These are phyloP conservation scores for Cutaneotrichosporon cutaneum DNA, from an alignment of 1,284 basidiomycete genomes.

Conservation along the genomic window DNA sequence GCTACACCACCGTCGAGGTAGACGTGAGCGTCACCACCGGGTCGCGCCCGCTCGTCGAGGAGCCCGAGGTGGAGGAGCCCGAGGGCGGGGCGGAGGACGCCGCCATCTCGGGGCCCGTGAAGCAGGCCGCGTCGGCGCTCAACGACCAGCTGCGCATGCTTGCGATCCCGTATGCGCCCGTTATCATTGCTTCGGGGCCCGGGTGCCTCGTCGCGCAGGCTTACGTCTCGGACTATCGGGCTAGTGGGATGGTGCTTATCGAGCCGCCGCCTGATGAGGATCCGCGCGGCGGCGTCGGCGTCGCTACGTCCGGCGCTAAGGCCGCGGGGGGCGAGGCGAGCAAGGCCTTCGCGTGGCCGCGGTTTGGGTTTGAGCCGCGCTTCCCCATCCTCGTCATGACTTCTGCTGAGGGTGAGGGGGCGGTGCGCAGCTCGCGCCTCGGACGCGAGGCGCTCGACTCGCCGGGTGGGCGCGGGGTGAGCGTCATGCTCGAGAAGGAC, in stretches of 20 bases:
- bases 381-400: conserved; percentile 61
- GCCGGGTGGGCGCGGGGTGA: conserved; percentile 43
- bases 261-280: conserved; percentile 56
- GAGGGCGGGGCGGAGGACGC: background rate
- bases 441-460: conserved; percentile 30
- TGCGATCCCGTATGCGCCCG: conserved; percentile 63
- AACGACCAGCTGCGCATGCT: conserved; percentile 52
- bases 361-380: conserved; percentile 64
- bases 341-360: conserved; percentile 45
- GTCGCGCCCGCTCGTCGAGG: too few species aligned
- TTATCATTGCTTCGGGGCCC: conserved; percentile 60
- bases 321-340: conserved; percentile 34
- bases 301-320: conserved; percentile 3
- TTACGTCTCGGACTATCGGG: conserved; percentile 66
- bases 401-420: conserved; percentile 9
- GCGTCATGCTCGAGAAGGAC: conserved; percentile 32
- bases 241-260: conserved; percentile 62
- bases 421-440: conserved; percentile 21
- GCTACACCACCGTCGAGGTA: conserved; percentile 63
- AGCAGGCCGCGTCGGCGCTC: conserved; percentile 30
- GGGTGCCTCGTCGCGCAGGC: conserved; percentile 62
- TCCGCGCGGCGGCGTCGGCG: conserved; percentile 28
- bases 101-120: conserved; percentile 1
- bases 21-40: conserved; percentile 54
- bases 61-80: background rate